Percentiles rank a stretch among this genome's conserved stretches.
phyloP scores from a whole-genome alignment of 2,329 filamentous ascomycete species.

The Aspergillus aculeatus region DNA sequence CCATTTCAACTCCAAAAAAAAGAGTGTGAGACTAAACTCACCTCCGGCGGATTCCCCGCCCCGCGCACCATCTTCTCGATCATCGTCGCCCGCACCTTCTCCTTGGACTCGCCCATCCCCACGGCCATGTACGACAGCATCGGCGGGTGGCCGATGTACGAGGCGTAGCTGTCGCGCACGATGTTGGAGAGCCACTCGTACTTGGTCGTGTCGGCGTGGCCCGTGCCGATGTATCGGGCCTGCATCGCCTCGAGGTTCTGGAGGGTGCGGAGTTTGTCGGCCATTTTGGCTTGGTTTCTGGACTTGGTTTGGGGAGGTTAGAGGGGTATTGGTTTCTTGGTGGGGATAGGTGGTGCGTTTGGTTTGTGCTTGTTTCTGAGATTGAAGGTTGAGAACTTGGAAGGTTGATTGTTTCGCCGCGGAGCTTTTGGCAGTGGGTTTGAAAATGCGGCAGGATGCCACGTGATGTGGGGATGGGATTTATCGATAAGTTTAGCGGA shows the following conservation, averaged over 20 bases:
- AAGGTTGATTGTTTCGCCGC: background rate
- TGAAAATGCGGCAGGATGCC: background rate
- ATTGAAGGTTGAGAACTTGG: no score
- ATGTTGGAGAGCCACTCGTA: conserved; percentile 98
- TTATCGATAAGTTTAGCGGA: background rate
- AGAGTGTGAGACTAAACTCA: conserved; percentile 26
- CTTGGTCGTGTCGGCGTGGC: conserved; percentile 92
- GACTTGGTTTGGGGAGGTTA: background rate
- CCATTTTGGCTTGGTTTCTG: conserved; percentile 50
- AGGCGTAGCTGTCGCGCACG: conserved; percentile 85
- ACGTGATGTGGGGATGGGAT: background rate
- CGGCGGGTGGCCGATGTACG: conserved; percentile 84
- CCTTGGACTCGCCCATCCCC: conserved; percentile 78
- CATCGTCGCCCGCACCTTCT: conserved; percentile 75
- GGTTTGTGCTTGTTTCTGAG: background rate
- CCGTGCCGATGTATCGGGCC: conserved; percentile 92
- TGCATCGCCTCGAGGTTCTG: conserved; percentile 97
- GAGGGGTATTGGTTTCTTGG: background rate
- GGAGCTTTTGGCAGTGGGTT: background rate
- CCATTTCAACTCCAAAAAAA: no score
- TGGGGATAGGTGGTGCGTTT: background rate
- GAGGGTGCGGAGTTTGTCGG: conserved; percentile 95
- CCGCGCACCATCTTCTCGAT: conserved; percentile 72
- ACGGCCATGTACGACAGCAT: conserved; percentile 86
- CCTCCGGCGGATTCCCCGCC: conserved; percentile 65